A percentile compares a stretch with the other conserved stretches of the same genome.
phyloP scores from a whole-genome alignment of 129 eudicot genomes.

The Gnaphalium uliginosum region DNA sequence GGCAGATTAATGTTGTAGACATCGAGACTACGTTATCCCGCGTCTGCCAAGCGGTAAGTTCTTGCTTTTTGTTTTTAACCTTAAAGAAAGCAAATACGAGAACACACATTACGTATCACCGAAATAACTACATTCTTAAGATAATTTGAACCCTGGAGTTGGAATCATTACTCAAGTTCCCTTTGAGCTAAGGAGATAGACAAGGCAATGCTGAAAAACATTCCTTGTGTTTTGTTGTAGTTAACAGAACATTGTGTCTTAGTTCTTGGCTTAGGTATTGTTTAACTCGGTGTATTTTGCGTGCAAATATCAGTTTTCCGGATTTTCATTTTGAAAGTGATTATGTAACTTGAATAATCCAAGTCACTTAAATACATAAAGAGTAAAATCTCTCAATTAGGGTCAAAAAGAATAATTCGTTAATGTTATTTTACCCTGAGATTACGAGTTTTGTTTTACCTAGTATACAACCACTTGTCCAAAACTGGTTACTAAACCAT shows the following conservation, averaged over 20 bases:
- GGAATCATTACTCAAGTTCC: background rate
- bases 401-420: background rate
- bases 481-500: background rate
- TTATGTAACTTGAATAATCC: background rate
- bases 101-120: background rate
- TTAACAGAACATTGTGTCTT: background rate
- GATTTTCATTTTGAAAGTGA: background rate
- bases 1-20: constrained; percentile 92
- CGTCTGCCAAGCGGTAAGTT: constrained; percentile 87
- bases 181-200: constrained; percentile 2
- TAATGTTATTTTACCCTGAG: background rate
- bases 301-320: background rate
- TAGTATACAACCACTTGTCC: background rate
- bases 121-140: background rate
- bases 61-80: background rate
- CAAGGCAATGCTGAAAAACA: background rate
- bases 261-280: background rate
- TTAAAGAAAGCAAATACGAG: background rate
- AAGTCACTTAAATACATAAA: background rate
- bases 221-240: background rate
- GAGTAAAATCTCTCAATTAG: background rate
- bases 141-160: constrained; percentile 13
- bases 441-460: background rate
- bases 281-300: constrained; percentile 1
- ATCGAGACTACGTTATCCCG: constrained; percentile 77